Conservation (phyloP, 148 eudicot genomes). For the Rhododendron molle region DNA sequence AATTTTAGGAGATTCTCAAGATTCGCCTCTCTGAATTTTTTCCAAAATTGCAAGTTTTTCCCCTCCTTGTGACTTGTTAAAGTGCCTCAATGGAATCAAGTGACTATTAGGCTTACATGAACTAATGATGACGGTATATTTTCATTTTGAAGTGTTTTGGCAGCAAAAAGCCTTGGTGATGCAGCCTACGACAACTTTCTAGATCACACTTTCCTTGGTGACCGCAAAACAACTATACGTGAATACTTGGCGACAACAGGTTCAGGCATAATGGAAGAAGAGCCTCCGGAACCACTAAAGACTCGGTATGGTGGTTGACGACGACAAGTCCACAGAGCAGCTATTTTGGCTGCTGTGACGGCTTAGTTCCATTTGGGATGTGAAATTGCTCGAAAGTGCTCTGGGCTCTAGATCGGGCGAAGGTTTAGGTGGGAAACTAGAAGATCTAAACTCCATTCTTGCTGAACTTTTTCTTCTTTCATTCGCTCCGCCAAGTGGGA, state of each 20-base stretch:
- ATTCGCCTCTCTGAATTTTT: neutral
- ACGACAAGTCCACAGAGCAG: neutral
- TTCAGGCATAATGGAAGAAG: constrained; percentile 96
- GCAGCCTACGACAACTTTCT: constrained; percentile 66
- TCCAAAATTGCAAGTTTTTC: neutral
- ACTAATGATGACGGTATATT: constrained; percentile 1
- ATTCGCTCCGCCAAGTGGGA: neutral
- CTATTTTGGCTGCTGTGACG: neutral
- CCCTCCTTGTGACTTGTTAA: neutral
- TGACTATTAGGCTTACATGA: neutral
- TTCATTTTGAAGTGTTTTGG: constrained; percentile 62
- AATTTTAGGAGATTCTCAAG: neutral
- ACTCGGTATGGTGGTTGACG: constrained; percentile 72
- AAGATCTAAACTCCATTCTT: neutral
- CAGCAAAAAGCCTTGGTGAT: constrained; percentile 80
- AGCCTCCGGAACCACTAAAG: constrained; percentile 77
- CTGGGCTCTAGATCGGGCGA: neutral
- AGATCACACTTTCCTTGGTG: constrained; percentile 84
- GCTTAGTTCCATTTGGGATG: neutral
- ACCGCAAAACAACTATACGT: constrained; percentile 83
- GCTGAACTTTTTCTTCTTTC: neutral
- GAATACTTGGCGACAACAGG: constrained; percentile 67
- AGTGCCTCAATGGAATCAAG: neutral
- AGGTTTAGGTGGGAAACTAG: neutral
- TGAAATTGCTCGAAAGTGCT: neutral